Base-by-base conservation (phyloP, 2,329 filamentous ascomycete species). In the Scolecobasidium constrictum region DNA sequence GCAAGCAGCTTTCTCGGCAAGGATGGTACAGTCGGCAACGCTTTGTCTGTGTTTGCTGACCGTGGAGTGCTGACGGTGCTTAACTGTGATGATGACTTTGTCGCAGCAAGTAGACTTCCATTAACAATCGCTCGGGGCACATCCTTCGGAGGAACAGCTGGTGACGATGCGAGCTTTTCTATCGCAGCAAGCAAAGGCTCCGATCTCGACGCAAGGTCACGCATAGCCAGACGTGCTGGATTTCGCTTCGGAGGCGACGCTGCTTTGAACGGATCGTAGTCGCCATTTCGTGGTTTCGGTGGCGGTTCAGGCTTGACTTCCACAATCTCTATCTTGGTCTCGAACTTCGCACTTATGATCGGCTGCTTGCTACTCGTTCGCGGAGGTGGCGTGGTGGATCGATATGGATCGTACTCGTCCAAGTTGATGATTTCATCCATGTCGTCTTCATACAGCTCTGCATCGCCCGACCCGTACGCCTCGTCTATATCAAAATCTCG, bases 341-440 rank as follows among this genome's bases (percentile, higher is more conserved):
- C 33, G 13, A 17, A 22, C 15, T 15, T 42, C n/a, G n/a, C n/a
- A n/a, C n/a, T n/a, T n/a, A n/a, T n/a, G n/a, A n/a, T 21, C 13
- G 31, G 18, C 17, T 36, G 34, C 18, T 17, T 36, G 18, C 13
- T 36, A 9, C 34, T n/a, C 7, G 34, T 36, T 9, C 34, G 13
- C 12, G 18, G 12, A 7, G 34, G 17, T 21, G 40, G 40, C 17
- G 31, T 12, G 16, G 21, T 31, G 19, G 31, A 33, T 21, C 40
- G 17, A 28, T 37, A 42, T 16, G 40, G 40, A 28, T 42, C 40
- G 21, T 42, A 42, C 31, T 42, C 40, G 19, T 42, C 40, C 23
- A 22, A 9, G 17, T 16, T 20, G 23, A 18, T 26, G 26, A 26
- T 19, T 7, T n/a, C 34, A 9, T 16, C 21, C 15, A 42, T n/a